A percentile compares a stretch with the other conserved stretches of the same genome.
phyloP scores from a whole-genome alignment of 495 filamentous ascomycete species.

The Tetracladium setigerum region DNA sequence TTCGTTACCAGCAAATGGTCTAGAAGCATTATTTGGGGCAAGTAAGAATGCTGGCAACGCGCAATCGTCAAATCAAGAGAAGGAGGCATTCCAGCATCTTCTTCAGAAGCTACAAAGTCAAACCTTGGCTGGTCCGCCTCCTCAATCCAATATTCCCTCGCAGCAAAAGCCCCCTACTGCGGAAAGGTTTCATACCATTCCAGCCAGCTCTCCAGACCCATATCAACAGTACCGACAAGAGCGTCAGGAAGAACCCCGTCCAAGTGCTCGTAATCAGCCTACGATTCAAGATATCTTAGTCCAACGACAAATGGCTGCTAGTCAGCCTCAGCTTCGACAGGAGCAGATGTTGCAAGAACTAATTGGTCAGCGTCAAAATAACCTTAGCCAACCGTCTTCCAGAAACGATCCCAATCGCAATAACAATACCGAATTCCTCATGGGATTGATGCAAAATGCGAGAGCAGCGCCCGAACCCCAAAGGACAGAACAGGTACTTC shows the following conservation, averaged over 20 bases:
- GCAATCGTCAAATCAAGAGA: constrained; percentile 53
- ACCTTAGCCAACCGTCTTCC: constrained; percentile 31
- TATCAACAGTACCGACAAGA: constrained; percentile 19
- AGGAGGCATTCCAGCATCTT: constrained; percentile 83
- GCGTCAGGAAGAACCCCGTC: constrained; percentile 15
- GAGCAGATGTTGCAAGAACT: constrained; percentile 49
- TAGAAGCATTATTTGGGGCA: constrained; percentile 9
- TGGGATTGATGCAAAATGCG: constrained; percentile 44
- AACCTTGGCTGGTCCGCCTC: constrained; percentile 10
- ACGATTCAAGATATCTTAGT: constrained; percentile 35
- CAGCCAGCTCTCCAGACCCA: constrained; percentile 5
- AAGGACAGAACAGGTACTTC: constrained; percentile 16
- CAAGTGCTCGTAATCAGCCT: constrained; percentile 22
- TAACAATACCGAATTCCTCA: constrained; percentile 46
- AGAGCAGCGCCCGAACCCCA: constrained; percentile 32
- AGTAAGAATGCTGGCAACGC: background rate
- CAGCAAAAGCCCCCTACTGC: constrained; percentile 19
- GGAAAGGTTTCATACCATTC: constrained; percentile 8
- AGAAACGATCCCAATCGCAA: constrained; percentile 34
- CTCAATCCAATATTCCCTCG: constrained; percentile 11
- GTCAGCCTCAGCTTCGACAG: constrained; percentile 33
- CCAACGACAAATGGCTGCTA: constrained; percentile 30
- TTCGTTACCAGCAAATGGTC: constrained; percentile 9
- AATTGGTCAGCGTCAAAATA: constrained; percentile 39
- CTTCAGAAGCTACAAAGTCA: constrained; percentile 64